Evolutionary conservation across 2,329 filamentous ascomycete species (phyloP).

Genomic region (Didymella sp.): DNA sequence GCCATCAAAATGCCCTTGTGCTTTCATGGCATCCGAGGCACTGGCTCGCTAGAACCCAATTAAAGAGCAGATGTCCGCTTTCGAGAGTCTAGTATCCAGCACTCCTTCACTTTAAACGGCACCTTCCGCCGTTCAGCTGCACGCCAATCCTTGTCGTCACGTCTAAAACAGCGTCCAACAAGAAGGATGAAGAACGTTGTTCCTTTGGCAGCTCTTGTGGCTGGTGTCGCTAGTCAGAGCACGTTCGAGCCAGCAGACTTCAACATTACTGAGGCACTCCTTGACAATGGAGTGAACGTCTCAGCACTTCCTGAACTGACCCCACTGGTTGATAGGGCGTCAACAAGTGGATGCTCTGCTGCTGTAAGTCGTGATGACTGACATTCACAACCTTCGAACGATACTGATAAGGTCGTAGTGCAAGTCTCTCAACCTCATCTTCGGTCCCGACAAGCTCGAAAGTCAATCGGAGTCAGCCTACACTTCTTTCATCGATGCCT

Average conservation of each 20-base stretch:
- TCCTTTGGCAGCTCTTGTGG: conserved; percentile 1
- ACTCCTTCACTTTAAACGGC: neutral
- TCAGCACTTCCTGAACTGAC: conserved; percentile 23
- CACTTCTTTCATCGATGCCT: conserved; percentile 22
- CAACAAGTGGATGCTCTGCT: conserved; percentile 19
- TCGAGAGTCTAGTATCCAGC: neutral
- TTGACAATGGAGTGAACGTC: conserved; percentile 27
- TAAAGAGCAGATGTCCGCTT: neutral
- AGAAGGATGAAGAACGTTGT: conserved; percentile 1
- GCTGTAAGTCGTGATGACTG: conserved; percentile 24
- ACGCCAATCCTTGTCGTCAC: neutral
- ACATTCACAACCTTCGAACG: neutral
- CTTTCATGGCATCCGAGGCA: neutral
- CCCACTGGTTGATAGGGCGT: conserved; percentile 1
- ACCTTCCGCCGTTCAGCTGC: neutral
- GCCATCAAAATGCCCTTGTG: neutral
- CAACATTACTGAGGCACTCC: conserved; percentile 30
- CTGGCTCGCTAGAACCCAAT: neutral
- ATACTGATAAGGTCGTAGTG: conserved; percentile 27
- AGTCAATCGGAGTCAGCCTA: conserved; percentile 25
- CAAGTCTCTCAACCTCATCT: conserved; percentile 26
- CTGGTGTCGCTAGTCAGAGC: neutral
- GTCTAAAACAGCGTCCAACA: neutral
- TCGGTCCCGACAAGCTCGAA: conserved; percentile 23
- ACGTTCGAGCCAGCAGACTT: conserved; percentile 26